These are phyloP conservation scores for Ophiostoma sp. DNA, from an alignment of 2,329 filamentous ascomycete genomes.

Conservation along the genomic window DNA sequence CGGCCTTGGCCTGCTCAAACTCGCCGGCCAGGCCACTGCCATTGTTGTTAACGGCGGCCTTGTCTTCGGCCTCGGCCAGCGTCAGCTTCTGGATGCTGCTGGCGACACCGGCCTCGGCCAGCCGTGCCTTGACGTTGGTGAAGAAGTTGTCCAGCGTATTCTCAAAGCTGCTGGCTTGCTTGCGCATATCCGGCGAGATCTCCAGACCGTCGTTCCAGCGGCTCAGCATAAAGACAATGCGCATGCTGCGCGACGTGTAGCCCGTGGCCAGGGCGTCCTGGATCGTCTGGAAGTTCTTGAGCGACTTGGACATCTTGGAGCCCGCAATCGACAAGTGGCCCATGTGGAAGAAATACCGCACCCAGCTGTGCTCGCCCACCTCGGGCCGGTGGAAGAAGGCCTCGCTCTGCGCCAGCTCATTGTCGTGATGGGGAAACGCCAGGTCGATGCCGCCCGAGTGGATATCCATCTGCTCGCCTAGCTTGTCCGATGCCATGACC, in stretches of 20 bases:
- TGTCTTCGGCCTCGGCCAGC: slow-evolving; percentile 3
- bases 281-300: slow-evolving; percentile 75
- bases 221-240: slow-evolving; percentile 68
- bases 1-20: slow-evolving; percentile 55
- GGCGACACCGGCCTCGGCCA: slow-evolving; percentile 22
- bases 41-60: not conserved
- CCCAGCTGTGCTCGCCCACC: slow-evolving; percentile 48
- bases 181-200: slow-evolving; percentile 65
- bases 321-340: slow-evolving; percentile 53
- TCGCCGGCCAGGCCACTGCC: slow-evolving; percentile 36
- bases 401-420: slow-evolving; percentile 71
- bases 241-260: slow-evolving; percentile 65
- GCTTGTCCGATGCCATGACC: slow-evolving; percentile 67
- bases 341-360: slow-evolving; percentile 76
- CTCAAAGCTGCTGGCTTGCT: slow-evolving; percentile 62
- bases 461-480: slow-evolving; percentile 68
- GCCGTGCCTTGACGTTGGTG: slow-evolving; percentile 30
- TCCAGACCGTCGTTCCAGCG: slow-evolving; percentile 70
- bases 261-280: slow-evolving; percentile 61
- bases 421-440: slow-evolving; percentile 50
- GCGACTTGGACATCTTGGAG: slow-evolving; percentile 70
- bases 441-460: slow-evolving; percentile 72
- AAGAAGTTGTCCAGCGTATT: slow-evolving; percentile 32
- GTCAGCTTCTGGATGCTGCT: slow-evolving; percentile 25
- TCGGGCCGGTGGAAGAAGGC: slow-evolving; percentile 60